These are phyloP conservation scores for Pseudopyricularia cyperi DNA, from an alignment of 2,329 filamentous ascomycete species.

Conservation along the genomic window DNA sequence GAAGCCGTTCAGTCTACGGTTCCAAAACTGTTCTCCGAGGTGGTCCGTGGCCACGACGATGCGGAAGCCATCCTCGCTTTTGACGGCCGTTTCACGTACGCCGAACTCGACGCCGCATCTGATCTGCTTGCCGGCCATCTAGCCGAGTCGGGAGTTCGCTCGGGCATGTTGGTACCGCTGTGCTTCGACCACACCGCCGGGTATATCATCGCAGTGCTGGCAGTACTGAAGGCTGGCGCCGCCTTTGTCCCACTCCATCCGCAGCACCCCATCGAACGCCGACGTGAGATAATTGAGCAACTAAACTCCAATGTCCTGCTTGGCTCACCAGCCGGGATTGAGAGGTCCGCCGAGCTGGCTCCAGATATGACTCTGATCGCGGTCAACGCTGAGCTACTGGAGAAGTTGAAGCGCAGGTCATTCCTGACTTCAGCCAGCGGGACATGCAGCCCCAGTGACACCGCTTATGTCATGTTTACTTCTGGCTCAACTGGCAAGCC, in stretches of 20 bases:
- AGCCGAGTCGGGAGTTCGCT: slow-evolving; percentile 7
- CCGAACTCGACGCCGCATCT: slow-evolving; percentile 4
- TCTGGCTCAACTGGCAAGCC: slow-evolving; percentile 46
- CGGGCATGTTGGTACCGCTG: neutral
- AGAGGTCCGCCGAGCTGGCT: slow-evolving; percentile 25
- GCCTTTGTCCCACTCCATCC: slow-evolving; percentile 10
- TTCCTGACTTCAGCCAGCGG: slow-evolving; percentile 5
- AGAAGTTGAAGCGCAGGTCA: neutral
- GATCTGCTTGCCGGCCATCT: slow-evolving; percentile 3
- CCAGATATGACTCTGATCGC: slow-evolving; percentile 26
- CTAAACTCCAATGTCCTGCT: slow-evolving; percentile 18
- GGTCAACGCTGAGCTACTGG: neutral
- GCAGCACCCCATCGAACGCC: slow-evolving; percentile 5
- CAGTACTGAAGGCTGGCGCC: slow-evolving; percentile 11
- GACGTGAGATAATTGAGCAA: slow-evolving; percentile 19
- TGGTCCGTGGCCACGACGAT: slow-evolving; percentile 9
- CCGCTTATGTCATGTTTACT: slow-evolving; percentile 39
- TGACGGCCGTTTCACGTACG: slow-evolving; percentile 8
- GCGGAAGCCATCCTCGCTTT: slow-evolving; percentile 10
- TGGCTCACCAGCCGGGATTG: slow-evolving; percentile 22
- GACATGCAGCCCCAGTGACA: slow-evolving; percentile 22
- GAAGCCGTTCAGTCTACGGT: neutral
- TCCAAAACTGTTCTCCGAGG: neutral
- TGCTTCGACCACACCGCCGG: slow-evolving; percentile 1
- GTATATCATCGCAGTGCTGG: slow-evolving; percentile 9